A percentile compares a stretch with the other conserved stretches of the same genome.
phyloP scores from a whole-genome alignment of 2,329 filamentous ascomycete genomes.

The Pseudofabraea citricarpa region DNA sequence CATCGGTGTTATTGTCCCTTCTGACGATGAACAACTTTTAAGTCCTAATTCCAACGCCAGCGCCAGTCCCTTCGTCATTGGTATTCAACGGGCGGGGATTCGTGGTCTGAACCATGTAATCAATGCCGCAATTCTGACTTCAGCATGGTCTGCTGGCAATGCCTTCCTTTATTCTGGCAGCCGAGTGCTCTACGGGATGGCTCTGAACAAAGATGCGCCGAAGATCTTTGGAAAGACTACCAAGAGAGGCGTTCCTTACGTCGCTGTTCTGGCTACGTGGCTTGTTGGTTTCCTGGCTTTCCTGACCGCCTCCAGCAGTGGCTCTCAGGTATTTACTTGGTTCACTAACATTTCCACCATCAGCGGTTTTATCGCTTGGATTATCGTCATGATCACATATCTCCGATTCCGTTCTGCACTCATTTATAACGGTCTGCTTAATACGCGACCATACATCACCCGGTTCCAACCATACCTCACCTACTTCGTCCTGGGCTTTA shows the following conservation, averaged over 20 bases:
- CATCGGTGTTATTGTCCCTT: conserved; percentile 57
- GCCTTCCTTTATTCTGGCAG: conserved; percentile 61
- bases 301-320: conserved; percentile 60
- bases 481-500: conserved; percentile 47
- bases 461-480: conserved; percentile 58
- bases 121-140: conserved; percentile 64
- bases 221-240: conserved; percentile 53
- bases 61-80: conserved; percentile 45
- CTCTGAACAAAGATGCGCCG: conserved; percentile 61
- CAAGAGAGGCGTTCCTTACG: conserved; percentile 54
- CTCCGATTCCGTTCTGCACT: conserved; percentile 56
- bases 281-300: conserved; percentile 49
- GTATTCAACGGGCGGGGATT: conserved; percentile 63
- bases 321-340: conserved; percentile 63
- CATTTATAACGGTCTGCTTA: conserved; percentile 43
- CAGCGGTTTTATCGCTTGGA: conserved; percentile 56
- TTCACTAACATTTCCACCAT: conserved; percentile 65
- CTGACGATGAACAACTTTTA: conserved; percentile 53
- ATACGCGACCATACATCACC: conserved; percentile 47
- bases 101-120: conserved; percentile 59
- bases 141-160: conserved; percentile 58
- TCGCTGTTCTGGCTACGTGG: conserved; percentile 49
- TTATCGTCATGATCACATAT: conserved; percentile 52
- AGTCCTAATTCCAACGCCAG: conserved; percentile 39
- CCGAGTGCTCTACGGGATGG: conserved; percentile 65